These are phyloP conservation scores for Solanum rostratum DNA, from an alignment of 257 asterid species.

Conservation along the genomic window DNA sequence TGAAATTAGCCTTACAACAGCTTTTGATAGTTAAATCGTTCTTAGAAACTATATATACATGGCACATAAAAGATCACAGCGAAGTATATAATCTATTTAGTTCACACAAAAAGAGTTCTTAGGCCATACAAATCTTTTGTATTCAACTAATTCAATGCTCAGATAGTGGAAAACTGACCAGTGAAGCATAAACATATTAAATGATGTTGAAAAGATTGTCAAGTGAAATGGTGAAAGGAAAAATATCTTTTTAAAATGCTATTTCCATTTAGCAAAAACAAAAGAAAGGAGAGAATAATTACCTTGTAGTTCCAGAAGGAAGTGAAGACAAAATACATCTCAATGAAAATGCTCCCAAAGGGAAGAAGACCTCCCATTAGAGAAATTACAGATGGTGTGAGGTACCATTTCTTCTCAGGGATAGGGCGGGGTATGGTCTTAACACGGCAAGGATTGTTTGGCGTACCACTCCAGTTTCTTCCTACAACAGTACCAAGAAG, in stretches of 20 bases:
- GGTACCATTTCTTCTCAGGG: constrained; percentile 83
- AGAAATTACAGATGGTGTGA: constrained; percentile 58
- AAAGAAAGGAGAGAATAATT: not conserved
- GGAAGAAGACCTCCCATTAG: constrained; percentile 90
- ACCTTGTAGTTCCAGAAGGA: constrained; percentile 97
- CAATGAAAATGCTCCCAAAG: constrained; percentile 78
- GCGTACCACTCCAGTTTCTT: constrained; percentile 75
- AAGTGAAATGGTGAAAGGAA: not conserved
- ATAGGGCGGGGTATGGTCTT: constrained; percentile 87
- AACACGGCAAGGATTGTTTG: constrained; percentile 81
- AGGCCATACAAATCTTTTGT: not conserved
- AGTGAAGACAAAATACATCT: constrained; percentile 86
- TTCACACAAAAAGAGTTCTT: not conserved
- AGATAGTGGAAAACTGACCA: not conserved
- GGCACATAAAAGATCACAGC: not conserved
- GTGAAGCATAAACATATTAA: not conserved
- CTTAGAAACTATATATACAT: not conserved
- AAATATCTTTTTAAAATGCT: not conserved
- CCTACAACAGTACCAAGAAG: constrained; percentile 83
- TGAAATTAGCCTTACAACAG: not conserved
- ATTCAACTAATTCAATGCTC: not conserved
- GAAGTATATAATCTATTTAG: not conserved
- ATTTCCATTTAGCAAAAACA: not conserved
- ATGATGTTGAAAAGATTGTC: not conserved
- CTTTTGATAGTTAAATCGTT: not conserved